Percentiles rank a stretch among this genome's conserved stretches.
These are phyloP conservation scores for Rhododendron vialii DNA, from an alignment of 148 eudicot genomes.

Conservation along the genomic window DNA sequence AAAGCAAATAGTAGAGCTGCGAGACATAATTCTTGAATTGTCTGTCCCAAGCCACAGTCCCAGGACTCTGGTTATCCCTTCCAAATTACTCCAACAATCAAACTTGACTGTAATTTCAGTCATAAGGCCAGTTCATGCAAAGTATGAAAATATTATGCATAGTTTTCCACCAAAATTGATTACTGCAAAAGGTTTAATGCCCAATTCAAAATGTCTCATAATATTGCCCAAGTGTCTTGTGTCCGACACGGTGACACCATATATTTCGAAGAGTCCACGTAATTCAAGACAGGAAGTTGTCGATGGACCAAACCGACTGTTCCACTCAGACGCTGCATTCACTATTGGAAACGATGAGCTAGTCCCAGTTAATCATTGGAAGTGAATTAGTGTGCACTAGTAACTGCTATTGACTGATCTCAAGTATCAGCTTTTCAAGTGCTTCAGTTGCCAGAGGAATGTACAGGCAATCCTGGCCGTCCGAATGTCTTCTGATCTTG, in stretches of 20 bases:
- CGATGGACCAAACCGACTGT: neutral
- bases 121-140: neutral
- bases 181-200: neutral
- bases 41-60: too few relatives aligned
- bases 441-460: constrained; percentile 77
- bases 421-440: constrained; percentile 63
- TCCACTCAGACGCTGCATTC: neutral
- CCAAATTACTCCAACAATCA: neutral
- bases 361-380: neutral
- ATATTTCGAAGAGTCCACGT: too few relatives aligned
- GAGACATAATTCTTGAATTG: too few relatives aligned
- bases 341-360: neutral
- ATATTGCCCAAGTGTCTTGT: neutral
- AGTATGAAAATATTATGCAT: neutral
- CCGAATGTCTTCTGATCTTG: constrained; percentile 68
- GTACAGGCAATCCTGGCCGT: constrained; percentile 88
- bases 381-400: neutral
- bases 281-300: too few relatives aligned
- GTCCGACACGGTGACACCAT: neutral
- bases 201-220: neutral
- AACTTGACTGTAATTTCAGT: neutral
- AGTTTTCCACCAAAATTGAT: neutral
- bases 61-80: neutral
- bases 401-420: constrained; percentile 48
- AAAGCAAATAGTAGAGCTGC: too few relatives aligned